Conservation (phyloP, 1,284 basidiomycete species). For the Ustilago cynodontis region DNA sequence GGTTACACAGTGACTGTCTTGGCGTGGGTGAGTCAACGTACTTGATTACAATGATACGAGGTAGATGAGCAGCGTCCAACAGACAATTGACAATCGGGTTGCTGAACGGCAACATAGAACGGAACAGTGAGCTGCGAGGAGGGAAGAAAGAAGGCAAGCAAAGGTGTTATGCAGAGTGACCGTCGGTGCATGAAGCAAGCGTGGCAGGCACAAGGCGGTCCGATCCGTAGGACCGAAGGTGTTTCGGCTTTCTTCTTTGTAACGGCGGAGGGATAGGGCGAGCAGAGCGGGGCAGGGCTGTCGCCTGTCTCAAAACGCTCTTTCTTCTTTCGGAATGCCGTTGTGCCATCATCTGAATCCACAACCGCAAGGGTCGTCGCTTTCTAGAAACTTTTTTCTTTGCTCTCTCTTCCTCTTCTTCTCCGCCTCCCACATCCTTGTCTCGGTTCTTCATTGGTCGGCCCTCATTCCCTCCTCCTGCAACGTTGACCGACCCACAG, state of each 20-base stretch:
- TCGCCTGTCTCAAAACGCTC: no score
- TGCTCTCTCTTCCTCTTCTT: neutral
- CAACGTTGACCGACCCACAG: neutral
- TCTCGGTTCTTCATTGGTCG: neutral
- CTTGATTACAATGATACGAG: no score
- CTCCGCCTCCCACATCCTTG: neutral
- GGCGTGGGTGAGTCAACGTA: neutral
- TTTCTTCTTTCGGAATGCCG: no score
- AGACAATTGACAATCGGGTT: no score
- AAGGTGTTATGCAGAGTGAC: neutral
- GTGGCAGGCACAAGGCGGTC: neutral
- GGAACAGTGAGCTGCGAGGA: neutral
- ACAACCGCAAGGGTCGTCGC: conserved; percentile 41
- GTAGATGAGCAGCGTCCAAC: neutral
- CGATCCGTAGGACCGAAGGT: conserved; percentile 3
- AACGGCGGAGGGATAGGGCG: neutral
- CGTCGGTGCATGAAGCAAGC: neutral
- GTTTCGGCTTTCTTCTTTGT: conserved; percentile 8
- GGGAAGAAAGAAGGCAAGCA: neutral
- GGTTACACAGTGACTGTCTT: neutral
- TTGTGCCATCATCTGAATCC: conserved; percentile 3
- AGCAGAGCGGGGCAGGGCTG: neutral
- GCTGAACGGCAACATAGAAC: neutral
- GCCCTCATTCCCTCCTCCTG: neutral
- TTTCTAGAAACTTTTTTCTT: conserved; percentile 11